These are phyloP conservation scores for Starmerella kuoi DNA, from an alignment of 805 yeast species.

Conservation along the genomic window DNA sequence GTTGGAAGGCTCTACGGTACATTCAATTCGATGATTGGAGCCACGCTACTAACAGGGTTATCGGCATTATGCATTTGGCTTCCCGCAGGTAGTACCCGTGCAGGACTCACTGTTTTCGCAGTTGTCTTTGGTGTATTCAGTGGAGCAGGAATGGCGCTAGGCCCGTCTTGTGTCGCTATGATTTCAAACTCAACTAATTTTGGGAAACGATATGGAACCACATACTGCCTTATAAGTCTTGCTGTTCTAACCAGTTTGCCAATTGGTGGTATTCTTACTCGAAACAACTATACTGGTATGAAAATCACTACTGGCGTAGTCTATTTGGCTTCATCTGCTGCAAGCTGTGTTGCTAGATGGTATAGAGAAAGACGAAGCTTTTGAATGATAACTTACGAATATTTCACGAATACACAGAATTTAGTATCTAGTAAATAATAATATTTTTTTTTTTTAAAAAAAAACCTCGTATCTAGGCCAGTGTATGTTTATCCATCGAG, in stretches of 20 bases:
- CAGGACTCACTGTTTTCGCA: conserved; percentile 45
- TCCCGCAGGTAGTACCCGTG: conserved; percentile 34
- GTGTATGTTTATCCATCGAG: too few species aligned
- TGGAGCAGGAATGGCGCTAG: conserved; percentile 48
- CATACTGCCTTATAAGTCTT: conserved; percentile 36
- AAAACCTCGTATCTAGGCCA: too few species aligned
- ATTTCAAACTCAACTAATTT: conserved; percentile 49
- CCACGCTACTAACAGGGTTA: conserved; percentile 36
- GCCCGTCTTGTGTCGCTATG: conserved; percentile 55
- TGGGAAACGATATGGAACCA: conserved; percentile 56
- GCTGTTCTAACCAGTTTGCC: conserved; percentile 30
- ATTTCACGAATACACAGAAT: too few species aligned
- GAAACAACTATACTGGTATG: conserved; percentile 24
- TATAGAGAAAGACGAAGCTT: background rate
- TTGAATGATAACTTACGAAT: background rate
- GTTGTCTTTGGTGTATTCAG: conserved; percentile 31
- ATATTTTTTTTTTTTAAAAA: too few species aligned
- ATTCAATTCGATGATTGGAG: conserved; percentile 41
- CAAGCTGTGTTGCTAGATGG: background rate
- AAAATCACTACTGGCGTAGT: conserved; percentile 25
- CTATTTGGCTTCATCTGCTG: conserved; percentile 15
- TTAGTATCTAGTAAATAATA: too few species aligned
- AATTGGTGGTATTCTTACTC: conserved; percentile 28
- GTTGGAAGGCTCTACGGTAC: conserved; percentile 43
- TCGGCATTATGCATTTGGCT: conserved; percentile 46